Conservation (phyloP, 2,329 filamentous ascomycete species). For the Pezicula neosporulosa region DNA sequence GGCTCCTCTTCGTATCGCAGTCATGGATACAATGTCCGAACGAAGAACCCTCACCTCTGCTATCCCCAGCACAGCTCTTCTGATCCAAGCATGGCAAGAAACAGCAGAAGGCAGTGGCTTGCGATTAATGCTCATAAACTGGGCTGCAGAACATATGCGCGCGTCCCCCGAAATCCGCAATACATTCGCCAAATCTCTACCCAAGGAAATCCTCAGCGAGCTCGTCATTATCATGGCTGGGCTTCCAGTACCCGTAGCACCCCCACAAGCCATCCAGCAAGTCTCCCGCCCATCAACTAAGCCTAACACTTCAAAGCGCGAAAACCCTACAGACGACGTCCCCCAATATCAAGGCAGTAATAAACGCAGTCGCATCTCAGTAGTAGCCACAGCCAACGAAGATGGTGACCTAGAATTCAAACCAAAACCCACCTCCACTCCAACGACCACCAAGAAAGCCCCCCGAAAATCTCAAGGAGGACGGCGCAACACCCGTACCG, state of each 20-base stretch:
- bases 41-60: slow-evolving; percentile 47
- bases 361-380: slow-evolving; percentile 21
- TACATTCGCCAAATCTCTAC: slow-evolving; percentile 57
- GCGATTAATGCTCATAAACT: slow-evolving; percentile 53
- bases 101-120: slow-evolving; percentile 59
- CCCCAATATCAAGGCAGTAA: slow-evolving; percentile 9
- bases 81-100: slow-evolving; percentile 60
- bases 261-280: slow-evolving; percentile 31
- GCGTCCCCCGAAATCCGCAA: slow-evolving; percentile 48
- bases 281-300: slow-evolving; percentile 48
- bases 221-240: slow-evolving; percentile 60
- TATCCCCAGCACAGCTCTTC: slow-evolving; percentile 55
- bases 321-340: neutral
- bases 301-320: slow-evolving; percentile 32
- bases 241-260: slow-evolving; percentile 29
- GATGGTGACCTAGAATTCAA: slow-evolving; percentile 21
- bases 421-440: neutral
- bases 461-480: slow-evolving; percentile 17
- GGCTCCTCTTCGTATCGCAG: slow-evolving; percentile 21
- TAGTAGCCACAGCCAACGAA: slow-evolving; percentile 7
- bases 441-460: slow-evolving; percentile 13
- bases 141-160: slow-evolving; percentile 62
- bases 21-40: slow-evolving; percentile 54
- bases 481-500: neutral
- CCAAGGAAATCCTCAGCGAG: slow-evolving; percentile 59